Conservation (phyloP, 129 eudicot genomes). For the Centella asiatica region DNA sequence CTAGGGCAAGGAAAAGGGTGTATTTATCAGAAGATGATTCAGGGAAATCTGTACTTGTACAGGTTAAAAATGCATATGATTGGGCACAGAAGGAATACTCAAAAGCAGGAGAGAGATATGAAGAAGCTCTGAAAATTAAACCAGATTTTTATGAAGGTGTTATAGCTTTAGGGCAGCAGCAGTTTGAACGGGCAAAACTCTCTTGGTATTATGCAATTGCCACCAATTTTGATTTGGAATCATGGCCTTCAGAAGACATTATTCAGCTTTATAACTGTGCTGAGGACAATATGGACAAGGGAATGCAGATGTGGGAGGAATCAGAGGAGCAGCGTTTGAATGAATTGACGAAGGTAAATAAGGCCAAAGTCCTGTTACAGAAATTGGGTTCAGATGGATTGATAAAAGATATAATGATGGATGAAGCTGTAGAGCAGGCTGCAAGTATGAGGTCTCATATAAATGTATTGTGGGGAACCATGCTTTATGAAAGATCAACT, state of each 20-base stretch:
- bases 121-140: slow-evolving; percentile 66
- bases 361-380: slow-evolving; percentile 24
- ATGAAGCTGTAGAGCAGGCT: slow-evolving; percentile 55
- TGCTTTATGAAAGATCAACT: slow-evolving; percentile 82
- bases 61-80: slow-evolving; percentile 50
- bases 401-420: slow-evolving; percentile 33
- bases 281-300: slow-evolving; percentile 83
- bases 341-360: slow-evolving; percentile 31
- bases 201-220: slow-evolving; percentile 77
- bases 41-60: slow-evolving; percentile 29
- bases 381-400: slow-evolving; percentile 38
- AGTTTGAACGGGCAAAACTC: slow-evolving; percentile 82
- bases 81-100: slow-evolving; percentile 69
- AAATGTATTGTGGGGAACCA: slow-evolving; percentile 71
- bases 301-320: slow-evolving; percentile 75
- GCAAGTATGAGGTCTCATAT: slow-evolving; percentile 63
- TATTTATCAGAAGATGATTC: slow-evolving; percentile 39
- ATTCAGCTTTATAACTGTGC: slow-evolving; percentile 62
- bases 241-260: slow-evolving; percentile 52
- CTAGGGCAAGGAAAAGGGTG: slow-evolving; percentile 69
- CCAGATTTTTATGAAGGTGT: slow-evolving; percentile 73
- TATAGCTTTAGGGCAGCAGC: slow-evolving; percentile 79
- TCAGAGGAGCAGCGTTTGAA: slow-evolving; percentile 27
- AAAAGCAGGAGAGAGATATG: slow-evolving; percentile 57
- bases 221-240: slow-evolving; percentile 47